Evolutionary conservation across 768 basidiomycete genomes (phyloP), one percentile per base, ranked within the genome.

Genomic region (Clitopilus passeckerianus): DNA sequence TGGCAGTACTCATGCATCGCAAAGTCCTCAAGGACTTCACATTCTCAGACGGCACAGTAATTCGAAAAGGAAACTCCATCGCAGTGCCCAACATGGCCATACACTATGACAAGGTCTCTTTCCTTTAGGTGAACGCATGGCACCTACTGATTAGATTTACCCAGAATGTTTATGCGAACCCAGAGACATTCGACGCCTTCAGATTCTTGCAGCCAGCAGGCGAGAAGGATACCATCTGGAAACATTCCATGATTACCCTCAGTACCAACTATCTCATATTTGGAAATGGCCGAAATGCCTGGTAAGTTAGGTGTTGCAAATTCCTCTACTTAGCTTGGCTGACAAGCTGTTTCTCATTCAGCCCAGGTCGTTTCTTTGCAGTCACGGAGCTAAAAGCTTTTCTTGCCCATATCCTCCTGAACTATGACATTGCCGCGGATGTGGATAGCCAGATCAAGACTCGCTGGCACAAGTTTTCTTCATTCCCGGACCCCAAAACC

Each of bases 321-420:
- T 30, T 30, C 27, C 27, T 7, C 27, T 30, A 30, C 27, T 7
- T 30, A 30, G 27, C n/a, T 30, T 30, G 27, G 27, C 27, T 22
- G 41, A 24, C 30, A 53, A 22, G 57, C 27, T 30, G 18, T 18
- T 35, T 15, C 46, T 58, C 52, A 33, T 46, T 4, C 41, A 68
- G 74, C 58, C 76, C 79, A n/a, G 77, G 79, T 30, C 70, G 79
- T 12, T 78, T 80, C 65, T 79, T 80, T 63, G 77, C 77, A 16
- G 74, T 74, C 22, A 77, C 73, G 55, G 77, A 77, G 60, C 59
- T 81, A 34, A 80, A 80, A 65, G 70, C 71, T 6, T 71, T 80
- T 63, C 64, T 75, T 16, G 77, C 77, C 0, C 67, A 75, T 65
- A 65, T 77, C 20, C 57, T 77, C 20, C 50, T 75, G 59, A 74